Base-by-base conservation (phyloP, 805 yeast genomes). In the Limtongia smithiae region DNA sequence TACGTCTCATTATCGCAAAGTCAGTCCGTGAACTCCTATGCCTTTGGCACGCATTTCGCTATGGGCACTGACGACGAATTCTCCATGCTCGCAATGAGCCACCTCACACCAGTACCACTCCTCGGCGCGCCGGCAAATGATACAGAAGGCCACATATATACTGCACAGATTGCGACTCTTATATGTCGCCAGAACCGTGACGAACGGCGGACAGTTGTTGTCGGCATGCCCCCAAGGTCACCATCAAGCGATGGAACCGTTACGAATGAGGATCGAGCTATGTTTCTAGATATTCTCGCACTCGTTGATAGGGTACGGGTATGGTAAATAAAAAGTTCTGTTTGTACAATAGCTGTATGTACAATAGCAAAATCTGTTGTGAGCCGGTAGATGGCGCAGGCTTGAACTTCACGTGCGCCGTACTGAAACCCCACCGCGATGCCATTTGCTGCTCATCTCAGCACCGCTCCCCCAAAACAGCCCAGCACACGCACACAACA, bases 151-250 rank as follows among this genome's bases (percentile, higher is more conserved):
- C 40, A 48, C 21, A 44, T 54, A 4, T 54, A 54, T 42, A 51
- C 58, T 2, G 51, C 47, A 4, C 56, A 51, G 34, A 45, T 54
- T 20, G 58, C 58, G 17, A 35, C 52, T 3, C 32, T 54, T 33
- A 46, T 54, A n/a, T 30, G 42, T 18, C 32, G 50, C 21, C 58
- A 54, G 30, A 46, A 32, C n/a, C 50, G 52, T 2, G 51, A 50
- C 22, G 58, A 54, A 44, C 36, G 55, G 35, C 28, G 58, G 25
- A 32, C 44, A 11, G 52, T 54, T 8, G 47, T 54, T 9, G 43
- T 54, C 17, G 49, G 52, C 17, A 31, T 54, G 52, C 46, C 56
- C 24, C 40, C 41, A 25, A 24, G 17, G 18, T 41, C n/a, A 36
- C 30, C 24, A 21, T 37, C 24, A 36, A 25, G 17, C 35, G 39